Base-by-base conservation (phyloP, 2,329 filamentous ascomycete species). In the Ceratocystis variospora region DNA sequence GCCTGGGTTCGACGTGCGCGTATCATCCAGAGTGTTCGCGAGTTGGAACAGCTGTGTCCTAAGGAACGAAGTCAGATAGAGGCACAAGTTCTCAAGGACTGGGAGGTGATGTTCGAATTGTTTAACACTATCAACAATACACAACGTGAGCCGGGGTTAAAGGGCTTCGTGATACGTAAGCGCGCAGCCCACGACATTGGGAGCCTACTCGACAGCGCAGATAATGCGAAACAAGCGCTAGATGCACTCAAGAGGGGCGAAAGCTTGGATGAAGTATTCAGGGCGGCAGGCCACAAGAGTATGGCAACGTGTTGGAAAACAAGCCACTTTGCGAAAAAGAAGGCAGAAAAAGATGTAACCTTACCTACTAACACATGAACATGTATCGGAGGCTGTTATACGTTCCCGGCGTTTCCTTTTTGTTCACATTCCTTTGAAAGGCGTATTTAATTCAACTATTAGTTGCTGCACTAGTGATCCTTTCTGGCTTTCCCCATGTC, bases 1-100 rank as follows among this genome's bases (percentile, higher is more conserved):
- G 76, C 76, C 25, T 79, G 80, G 66, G 75, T 87, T 15, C 79
- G 84, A 0, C 78, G 79, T 28, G 83, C 82, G 1, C 79, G 84
- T 3, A 85, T 87, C 31, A 73, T 79, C 0, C 83, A 87, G 71
- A 84, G 83, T 0, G 79, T 80, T 68, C 74, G 78, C 3, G 80
- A 83, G 61, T 63, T 76, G 2, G 65, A 71, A 0, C 70, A 68
- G 0, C 70, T 82, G 0, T 65, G 70, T 3, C 70, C 72, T 0
- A 70, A 72, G 10, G 75, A 79, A 45, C 71, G 71, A 41, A 72
- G 70, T 37, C 67, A 66, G 6, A 62, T 71, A 5, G 66, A 70
- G 66, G 68, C 77, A 68, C 72, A 74, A 10, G 75, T 78, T 0
- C 69, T 73, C 1, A 69, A 73, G 15, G 78, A 78, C 15, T 81